Percentiles rank a stretch among this genome's conserved stretches.
phyloP scores from a whole-genome alignment of 1,139 yeast genomes.

The Protomyces pachydermus region DNA sequence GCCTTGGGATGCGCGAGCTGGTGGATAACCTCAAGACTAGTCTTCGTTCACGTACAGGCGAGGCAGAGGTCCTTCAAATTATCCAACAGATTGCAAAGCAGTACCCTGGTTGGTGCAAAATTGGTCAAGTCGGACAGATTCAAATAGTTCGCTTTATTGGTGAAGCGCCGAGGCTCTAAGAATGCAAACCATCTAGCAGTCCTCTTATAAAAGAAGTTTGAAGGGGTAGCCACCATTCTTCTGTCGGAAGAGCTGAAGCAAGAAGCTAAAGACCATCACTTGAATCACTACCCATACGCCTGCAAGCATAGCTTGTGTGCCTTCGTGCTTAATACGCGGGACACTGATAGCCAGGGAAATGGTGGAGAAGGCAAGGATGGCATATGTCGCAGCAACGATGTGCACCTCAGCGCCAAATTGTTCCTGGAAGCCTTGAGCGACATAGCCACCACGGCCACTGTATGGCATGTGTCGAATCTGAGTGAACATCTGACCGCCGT shows the following conservation, averaged over 20 bases:
- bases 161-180: background rate
- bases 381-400: conserved; percentile 46
- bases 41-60: conserved; percentile 11
- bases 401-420: conserved; percentile 86
- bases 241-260: conserved; percentile 50
- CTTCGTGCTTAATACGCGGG: conserved; percentile 46
- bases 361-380: conserved; percentile 42
- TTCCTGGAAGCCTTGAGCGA: conserved; percentile 61
- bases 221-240: conserved; percentile 59
- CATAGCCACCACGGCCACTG: conserved; percentile 57
- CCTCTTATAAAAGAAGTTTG: conserved; percentile 37
- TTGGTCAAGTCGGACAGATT: conserved; percentile 14
- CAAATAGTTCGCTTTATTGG: conserved; percentile 20
- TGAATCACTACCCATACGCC: conserved; percentile 43
- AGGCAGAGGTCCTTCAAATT: conserved; percentile 2
- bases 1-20: conserved; percentile 14
- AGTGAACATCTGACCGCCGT: conserved; percentile 90
- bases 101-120: conserved; percentile 15
- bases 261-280: conserved; percentile 48
- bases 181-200: background rate
- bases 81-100: background rate
- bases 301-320: conserved; percentile 49
- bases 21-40: conserved; percentile 17
- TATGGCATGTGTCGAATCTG: conserved; percentile 74
- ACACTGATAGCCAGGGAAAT: conserved; percentile 49